Base-by-base conservation (phyloP, 768 basidiomycete species). In the Lentinula lateritia region DNA sequence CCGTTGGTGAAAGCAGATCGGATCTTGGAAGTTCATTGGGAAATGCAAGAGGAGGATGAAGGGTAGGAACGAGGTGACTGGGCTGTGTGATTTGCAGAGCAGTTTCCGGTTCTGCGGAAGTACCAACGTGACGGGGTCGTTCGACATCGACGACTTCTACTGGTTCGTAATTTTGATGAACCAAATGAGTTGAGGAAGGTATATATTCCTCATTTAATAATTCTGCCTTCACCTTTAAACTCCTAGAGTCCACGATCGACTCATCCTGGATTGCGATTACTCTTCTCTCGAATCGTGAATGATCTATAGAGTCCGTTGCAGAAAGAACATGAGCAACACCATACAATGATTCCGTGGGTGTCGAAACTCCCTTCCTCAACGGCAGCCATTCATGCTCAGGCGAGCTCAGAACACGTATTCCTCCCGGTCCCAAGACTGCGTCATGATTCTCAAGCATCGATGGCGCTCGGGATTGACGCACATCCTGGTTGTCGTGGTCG, bases 341-440 rank as follows among this genome's bases (percentile, higher is more conserved):
- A 52, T 34, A 52, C 13, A n/a, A n/a, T 52, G 50, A 16, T 7
- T 35, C 28, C 13, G 8, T 6, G 16, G 50, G 10, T 35, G 34
- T 35, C 28, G 48, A 23, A 23, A 16, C 32, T 13, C 41, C 55
- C 23, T 41, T 56, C 23, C 55, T 38, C 23, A 56, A 23, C 1
- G 55, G 55, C 18, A 43, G 38, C 55, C 55, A 56, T 23, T n/a
- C 23, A 56, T 56, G 55, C 28, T 56, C 58, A n/a, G 58, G 58
- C 2, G 58, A 59, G 23, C 58, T 59, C 4, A 59, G 48, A n/a
- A 59, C 38, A 8, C 58, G 43, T 32, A 46, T 59, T 13, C 58
- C 58, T 23, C 58, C 58, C 15, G 58, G 58, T n/a, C 58, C 58
- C 7, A 59, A 45, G 5, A 59, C 32, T 20, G 45, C 58, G n/a